Evolutionary conservation across 2,329 filamentous ascomycete genomes (phyloP).

Genomic region (Cordyceps cicadae): DNA sequence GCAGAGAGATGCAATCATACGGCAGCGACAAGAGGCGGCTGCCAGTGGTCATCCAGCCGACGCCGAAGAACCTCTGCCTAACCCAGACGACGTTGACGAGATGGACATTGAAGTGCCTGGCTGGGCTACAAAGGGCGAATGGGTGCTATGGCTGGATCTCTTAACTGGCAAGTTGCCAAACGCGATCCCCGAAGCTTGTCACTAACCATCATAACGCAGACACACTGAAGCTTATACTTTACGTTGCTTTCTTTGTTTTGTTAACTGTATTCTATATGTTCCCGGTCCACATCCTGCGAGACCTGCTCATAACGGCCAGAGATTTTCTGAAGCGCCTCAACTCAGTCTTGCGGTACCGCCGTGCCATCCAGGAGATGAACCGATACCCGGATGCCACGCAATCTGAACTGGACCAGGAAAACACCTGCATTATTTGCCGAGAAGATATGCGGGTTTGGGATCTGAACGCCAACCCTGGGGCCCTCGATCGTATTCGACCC

Average conservation of each 20-base stretch:
- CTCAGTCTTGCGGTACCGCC: conserved; percentile 82
- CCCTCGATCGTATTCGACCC: conserved; percentile 75
- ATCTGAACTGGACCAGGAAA: conserved; percentile 76
- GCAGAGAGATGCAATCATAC: conserved; percentile 44
- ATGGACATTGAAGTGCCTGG: conserved; percentile 92
- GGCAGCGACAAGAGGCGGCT: conserved; percentile 39
- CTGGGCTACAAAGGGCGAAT: conserved; percentile 94
- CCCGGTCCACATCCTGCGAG: conserved; percentile 92
- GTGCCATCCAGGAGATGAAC: conserved; percentile 91
- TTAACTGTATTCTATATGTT: conserved; percentile 90
- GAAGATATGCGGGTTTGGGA: conserved; percentile 89
- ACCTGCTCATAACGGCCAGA: conserved; percentile 86
- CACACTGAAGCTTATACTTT: conserved; percentile 83
- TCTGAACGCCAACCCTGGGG: conserved; percentile 46
- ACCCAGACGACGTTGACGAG: conserved; percentile 74
- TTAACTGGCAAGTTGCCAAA: conserved; percentile 53
- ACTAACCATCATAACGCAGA: conserved; percentile 43
- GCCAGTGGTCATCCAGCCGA: conserved; percentile 44
- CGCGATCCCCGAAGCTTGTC: not conserved
- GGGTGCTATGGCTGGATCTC: conserved; percentile 81
- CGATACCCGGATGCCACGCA: conserved; percentile 83
- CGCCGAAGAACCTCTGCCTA: conserved; percentile 44
- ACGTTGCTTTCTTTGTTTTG: conserved; percentile 86
- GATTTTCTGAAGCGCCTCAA: conserved; percentile 86
- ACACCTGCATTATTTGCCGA: conserved; percentile 95